These are phyloP conservation scores for Pyronema domesticum DNA, from an alignment of 495 filamentous ascomycete species.

Conservation along the genomic window DNA sequence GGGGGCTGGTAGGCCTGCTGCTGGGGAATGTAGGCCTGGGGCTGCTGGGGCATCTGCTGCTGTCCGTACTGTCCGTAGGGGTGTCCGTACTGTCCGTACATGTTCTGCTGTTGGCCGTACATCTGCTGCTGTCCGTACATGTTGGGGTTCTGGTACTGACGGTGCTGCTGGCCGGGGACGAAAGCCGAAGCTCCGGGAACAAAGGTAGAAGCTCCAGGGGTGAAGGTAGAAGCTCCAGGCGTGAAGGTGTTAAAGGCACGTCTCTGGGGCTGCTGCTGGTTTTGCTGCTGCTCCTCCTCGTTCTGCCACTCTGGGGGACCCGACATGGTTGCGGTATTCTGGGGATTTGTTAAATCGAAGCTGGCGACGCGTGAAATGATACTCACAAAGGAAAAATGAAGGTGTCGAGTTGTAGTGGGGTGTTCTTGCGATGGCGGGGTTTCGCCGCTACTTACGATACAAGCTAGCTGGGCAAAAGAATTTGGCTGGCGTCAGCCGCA, in stretches of 20 bases:
- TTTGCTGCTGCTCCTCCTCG: conserved; percentile 29
- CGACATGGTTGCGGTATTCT: no score
- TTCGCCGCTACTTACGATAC: no score
- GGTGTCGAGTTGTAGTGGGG: no score
- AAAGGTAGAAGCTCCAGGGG: conserved; percentile 63
- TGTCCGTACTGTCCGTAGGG: conserved; percentile 26
- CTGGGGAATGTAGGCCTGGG: conserved; percentile 25
- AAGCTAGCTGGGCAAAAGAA: no score
- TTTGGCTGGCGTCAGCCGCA: no score
- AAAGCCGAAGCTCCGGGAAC: conserved; percentile 60
- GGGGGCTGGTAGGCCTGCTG: conserved; percentile 30
- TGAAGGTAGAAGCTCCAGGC: conserved; percentile 33
- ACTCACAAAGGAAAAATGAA: no score
- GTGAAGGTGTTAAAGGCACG: conserved; percentile 20
- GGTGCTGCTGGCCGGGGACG: conserved; percentile 48
- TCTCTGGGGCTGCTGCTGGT: conserved; percentile 29
- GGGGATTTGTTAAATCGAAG: no score
- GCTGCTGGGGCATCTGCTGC: conserved; percentile 27
- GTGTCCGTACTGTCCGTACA: conserved; percentile 23
- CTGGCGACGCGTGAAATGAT: no score
- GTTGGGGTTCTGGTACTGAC: conserved; percentile 31
- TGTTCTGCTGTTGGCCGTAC: conserved; percentile 35
- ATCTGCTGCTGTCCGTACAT: conserved; percentile 34
- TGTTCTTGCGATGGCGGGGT: no score
- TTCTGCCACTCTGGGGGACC: no score